These are phyloP conservation scores for Thermothielavioides terrestris DNA, from an alignment of 495 filamentous ascomycete genomes.

Conservation along the genomic window DNA sequence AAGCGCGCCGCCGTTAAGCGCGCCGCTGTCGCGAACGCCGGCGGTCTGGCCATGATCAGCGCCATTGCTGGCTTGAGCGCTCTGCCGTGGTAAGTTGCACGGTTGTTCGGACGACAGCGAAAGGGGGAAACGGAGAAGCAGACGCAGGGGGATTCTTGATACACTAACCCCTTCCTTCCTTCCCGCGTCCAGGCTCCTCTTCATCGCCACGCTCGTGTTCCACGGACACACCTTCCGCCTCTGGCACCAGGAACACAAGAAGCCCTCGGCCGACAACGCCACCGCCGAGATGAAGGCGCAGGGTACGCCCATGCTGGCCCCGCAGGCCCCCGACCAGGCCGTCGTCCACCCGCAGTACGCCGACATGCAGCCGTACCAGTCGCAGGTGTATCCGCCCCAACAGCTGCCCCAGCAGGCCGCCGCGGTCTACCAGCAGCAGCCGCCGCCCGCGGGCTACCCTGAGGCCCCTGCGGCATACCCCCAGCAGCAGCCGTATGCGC, in stretches of 20 bases:
- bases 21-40: conserved; percentile 21
- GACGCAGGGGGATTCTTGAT: too few species aligned
- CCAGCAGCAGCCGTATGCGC: not conserved
- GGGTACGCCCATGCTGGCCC: conserved; percentile 18
- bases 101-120: not conserved
- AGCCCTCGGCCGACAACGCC: conserved; percentile 18
- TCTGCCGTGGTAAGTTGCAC: conserved; percentile 25
- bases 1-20: conserved; percentile 19
- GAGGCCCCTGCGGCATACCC: not conserved
- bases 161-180: not conserved
- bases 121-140: too few species aligned
- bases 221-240: conserved; percentile 36
- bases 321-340: conserved; percentile 14
- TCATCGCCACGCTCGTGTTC: conserved; percentile 36
- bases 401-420: not conserved
- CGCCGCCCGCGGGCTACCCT: not conserved
- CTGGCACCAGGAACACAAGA: conserved; percentile 22
- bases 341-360: conserved; percentile 22
- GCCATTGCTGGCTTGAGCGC: conserved; percentile 38
- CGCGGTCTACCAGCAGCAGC: conserved; percentile 1
- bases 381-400: conserved; percentile 8
- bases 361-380: conserved; percentile 16
- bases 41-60: conserved; percentile 25
- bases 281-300: conserved; percentile 31
- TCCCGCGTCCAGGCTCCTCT: conserved; percentile 31